Evolutionary conservation across 2,329 filamentous ascomycete genomes (phyloP).

Genomic region (Penicillium hordei): DNA sequence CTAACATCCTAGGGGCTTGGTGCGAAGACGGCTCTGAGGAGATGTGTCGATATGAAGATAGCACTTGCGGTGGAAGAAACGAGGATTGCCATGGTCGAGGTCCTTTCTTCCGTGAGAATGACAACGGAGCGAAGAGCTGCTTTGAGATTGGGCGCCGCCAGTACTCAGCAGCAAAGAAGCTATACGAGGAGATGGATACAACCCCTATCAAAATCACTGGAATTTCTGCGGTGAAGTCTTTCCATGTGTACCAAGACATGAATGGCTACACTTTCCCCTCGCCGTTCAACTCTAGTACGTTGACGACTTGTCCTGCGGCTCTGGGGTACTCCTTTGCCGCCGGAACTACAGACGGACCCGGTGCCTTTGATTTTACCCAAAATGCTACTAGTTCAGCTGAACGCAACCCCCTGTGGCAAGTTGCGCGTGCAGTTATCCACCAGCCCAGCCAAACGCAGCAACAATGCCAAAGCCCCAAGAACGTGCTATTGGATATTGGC

Average conservation of each 20-base stretch:
- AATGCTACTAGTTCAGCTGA: constrained; percentile 71
- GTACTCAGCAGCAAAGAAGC: constrained; percentile 44
- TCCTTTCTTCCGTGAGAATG: constrained; percentile 46
- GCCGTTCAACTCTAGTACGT: constrained; percentile 61
- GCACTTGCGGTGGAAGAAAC: constrained; percentile 64
- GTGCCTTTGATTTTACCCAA: constrained; percentile 90
- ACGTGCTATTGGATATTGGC: constrained; percentile 84
- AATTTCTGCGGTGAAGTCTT: constrained; percentile 70
- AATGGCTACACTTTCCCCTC: constrained; percentile 71
- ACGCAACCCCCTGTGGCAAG: constrained; percentile 74
- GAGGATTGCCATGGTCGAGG: constrained; percentile 48
- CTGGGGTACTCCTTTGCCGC: constrained; percentile 91
- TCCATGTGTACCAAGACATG: constrained; percentile 85
- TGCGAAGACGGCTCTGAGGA: constrained; percentile 79
- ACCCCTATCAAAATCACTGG: constrained; percentile 46
- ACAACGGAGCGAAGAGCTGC: constrained; percentile 50
- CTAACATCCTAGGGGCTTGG: constrained; percentile 82
- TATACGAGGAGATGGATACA: constrained; percentile 58
- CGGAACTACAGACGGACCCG: constrained; percentile 87
- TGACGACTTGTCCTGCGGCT: constrained; percentile 78
- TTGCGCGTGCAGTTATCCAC: constrained; percentile 72
- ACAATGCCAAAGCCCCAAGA: constrained; percentile 76
- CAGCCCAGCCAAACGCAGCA: constrained; percentile 68
- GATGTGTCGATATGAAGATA: constrained; percentile 62
- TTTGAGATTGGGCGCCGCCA: constrained; percentile 51